phyloP scores from a whole-genome alignment of 1,139 yeast genomes.

The Pichia sp. region DNA sequence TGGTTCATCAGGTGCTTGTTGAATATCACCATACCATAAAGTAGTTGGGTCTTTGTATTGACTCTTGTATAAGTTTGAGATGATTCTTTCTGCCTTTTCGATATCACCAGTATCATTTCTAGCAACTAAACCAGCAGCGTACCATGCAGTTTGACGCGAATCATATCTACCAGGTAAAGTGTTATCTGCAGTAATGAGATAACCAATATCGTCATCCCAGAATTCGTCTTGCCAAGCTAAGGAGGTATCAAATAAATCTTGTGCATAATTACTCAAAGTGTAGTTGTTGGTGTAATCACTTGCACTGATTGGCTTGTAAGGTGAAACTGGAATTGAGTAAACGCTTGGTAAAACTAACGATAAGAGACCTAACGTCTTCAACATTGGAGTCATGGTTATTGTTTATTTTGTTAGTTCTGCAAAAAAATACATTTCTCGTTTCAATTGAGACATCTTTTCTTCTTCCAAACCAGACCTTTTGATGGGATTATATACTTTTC shows the following conservation, averaged over 20 bases:
- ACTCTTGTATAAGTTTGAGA: background rate
- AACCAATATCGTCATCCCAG: slow-evolving; percentile 9
- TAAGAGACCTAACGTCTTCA: no score
- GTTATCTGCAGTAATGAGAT: slow-evolving; percentile 5
- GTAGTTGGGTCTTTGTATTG: slow-evolving; percentile 9
- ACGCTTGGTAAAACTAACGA: no score
- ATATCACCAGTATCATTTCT: slow-evolving; percentile 9
- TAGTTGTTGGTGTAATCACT: background rate
- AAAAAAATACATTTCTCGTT: no score
- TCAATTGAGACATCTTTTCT: no score
- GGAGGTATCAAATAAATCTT: slow-evolving; percentile 6
- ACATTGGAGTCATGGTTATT: no score
- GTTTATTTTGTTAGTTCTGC: no score
- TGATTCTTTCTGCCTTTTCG: slow-evolving; percentile 9
- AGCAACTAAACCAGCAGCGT: slow-evolving; percentile 9
- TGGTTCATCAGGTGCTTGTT: slow-evolving; percentile 10
- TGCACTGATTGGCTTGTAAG: background rate
- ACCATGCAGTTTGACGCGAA: slow-evolving; percentile 8
- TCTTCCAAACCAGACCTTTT: no score
- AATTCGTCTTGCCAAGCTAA: slow-evolving; percentile 10
- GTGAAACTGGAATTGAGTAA: no score
- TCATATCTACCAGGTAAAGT: slow-evolving; percentile 10
- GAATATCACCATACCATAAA: slow-evolving; percentile 8
- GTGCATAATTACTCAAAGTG: slow-evolving; percentile 4
- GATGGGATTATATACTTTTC: no score